These are phyloP conservation scores for Pelargonium myrrhifolium DNA, from an alignment of 441 rosid species.

Conservation along the genomic window DNA sequence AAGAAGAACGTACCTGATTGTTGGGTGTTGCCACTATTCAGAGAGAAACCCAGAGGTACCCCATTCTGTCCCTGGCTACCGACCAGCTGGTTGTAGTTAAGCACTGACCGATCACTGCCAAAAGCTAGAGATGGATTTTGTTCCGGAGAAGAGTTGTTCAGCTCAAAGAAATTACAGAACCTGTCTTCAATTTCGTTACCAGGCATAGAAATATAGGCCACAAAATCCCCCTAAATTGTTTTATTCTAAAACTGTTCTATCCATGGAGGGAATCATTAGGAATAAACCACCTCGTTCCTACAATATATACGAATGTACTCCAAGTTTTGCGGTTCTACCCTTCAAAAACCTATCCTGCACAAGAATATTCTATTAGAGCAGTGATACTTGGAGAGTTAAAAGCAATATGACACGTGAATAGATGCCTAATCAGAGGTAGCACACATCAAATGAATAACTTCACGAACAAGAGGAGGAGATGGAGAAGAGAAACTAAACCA, in stretches of 20 bases:
- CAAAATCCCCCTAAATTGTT: conserved; percentile 21
- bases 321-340: background rate
- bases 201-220: conserved; percentile 7
- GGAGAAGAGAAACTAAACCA: background rate
- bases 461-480: background rate
- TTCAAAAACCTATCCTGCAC: conserved; percentile 14
- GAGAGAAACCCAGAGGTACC: conserved; percentile 17
- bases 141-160: background rate
- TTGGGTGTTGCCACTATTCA: conserved; percentile 18
- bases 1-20: conserved; percentile 19
- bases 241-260: conserved; percentile 11
- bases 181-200: background rate
- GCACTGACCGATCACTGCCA: background rate
- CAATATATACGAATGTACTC: background rate
- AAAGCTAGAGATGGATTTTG: background rate
- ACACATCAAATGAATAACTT: background rate
- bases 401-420: background rate
- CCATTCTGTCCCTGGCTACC: conserved; percentile 21
- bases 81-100: conserved; percentile 2
- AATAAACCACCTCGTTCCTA: conserved; percentile 15
- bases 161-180: background rate
- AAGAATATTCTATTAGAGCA: conserved; percentile 3
- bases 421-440: background rate
- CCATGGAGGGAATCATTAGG: conserved; percentile 20
- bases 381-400: background rate